Percentiles rank a stretch among this genome's conserved stretches.
phyloP scores from a whole-genome alignment of 768 basidiomycete species.

The Amanita exitialis region DNA sequence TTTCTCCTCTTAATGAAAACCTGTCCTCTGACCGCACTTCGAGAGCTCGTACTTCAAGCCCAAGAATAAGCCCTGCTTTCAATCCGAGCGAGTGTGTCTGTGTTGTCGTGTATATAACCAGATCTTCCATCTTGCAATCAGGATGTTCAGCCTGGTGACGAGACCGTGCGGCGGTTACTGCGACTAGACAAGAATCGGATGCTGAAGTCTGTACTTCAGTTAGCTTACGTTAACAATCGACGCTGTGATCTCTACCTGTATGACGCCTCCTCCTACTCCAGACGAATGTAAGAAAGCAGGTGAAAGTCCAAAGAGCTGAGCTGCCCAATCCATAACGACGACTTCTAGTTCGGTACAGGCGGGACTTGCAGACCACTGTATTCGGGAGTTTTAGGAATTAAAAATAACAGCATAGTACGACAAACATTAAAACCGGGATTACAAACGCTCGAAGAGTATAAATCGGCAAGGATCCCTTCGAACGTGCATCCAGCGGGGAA shows the following conservation, averaged over 20 bases:
- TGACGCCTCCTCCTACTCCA: slow-evolving; percentile 69
- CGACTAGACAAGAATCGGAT: slow-evolving; percentile 72
- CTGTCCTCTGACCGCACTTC: slow-evolving; percentile 55
- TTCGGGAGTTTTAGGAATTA: not conserved
- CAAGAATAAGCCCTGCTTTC: slow-evolving; percentile 71
- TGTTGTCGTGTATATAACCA: slow-evolving; percentile 85
- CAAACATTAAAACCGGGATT: slow-evolving; percentile 88
- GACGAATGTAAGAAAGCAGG: slow-evolving; percentile 54
- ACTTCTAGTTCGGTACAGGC: slow-evolving; percentile 88
- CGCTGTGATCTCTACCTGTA: slow-evolving; percentile 41
- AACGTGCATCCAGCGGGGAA: slow-evolving; percentile 75
- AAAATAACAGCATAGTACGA: slow-evolving; percentile 1
- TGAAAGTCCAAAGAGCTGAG: slow-evolving; percentile 70
- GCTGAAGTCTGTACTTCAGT: slow-evolving; percentile 54
- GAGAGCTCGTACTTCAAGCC: slow-evolving; percentile 63
- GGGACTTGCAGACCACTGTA: slow-evolving; percentile 79
- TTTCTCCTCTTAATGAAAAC: slow-evolving; percentile 59
- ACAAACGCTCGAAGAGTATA: slow-evolving; percentile 61
- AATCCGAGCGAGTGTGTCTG: slow-evolving; percentile 84
- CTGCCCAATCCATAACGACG: slow-evolving; percentile 88
- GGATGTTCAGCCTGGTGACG: slow-evolving; percentile 43
- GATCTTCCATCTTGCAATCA: slow-evolving; percentile 35
- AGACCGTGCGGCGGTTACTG: slow-evolving; percentile 72
- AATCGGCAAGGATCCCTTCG: slow-evolving; percentile 75
- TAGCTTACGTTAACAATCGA: not conserved